Evolutionary conservation across 768 basidiomycete genomes (phyloP).

Genomic region (Leccinellum rugosiceps): DNA sequence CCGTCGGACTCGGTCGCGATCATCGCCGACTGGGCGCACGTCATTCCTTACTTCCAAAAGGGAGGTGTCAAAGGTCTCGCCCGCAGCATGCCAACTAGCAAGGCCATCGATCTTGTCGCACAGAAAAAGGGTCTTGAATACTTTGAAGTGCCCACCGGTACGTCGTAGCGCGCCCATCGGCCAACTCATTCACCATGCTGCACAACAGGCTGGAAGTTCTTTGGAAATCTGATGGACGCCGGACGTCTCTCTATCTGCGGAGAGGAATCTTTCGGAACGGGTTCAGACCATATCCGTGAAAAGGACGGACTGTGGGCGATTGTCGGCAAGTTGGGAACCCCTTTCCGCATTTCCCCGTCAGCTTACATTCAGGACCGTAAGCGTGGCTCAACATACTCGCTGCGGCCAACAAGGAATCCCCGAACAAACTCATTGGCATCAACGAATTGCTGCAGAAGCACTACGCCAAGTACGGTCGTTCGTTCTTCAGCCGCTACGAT

Average conservation of each 20-base stretch:
- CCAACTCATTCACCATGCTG: neutral
- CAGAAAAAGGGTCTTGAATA: conserved; percentile 89
- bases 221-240: conserved; percentile 99
- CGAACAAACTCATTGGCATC: conserved; percentile 79
- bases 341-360: conserved; percentile 3
- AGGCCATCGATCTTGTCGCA: conserved; percentile 94
- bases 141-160: conserved; percentile 96
- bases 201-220: conserved; percentile 93
- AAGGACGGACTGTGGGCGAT: conserved; percentile 99
- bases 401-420: conserved; percentile 75
- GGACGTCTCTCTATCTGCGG: conserved; percentile 97
- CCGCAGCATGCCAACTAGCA: conserved; percentile 95
- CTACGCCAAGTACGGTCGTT: conserved; percentile 92
- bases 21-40: conserved; percentile 95
- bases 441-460: conserved; percentile 86
- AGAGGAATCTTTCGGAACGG: conserved; percentile 98
- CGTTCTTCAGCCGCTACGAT: conserved; percentile 98
- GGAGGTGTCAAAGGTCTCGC: conserved; percentile 94
- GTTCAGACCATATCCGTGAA: conserved; percentile 99
- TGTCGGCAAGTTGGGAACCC: conserved; percentile 57
- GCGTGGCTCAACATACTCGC: conserved; percentile 98
- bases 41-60: conserved; percentile 86
- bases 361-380: conserved; percentile 28
- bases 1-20: conserved; percentile 98
- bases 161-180: conserved; percentile 14